These are phyloP conservation scores for Citrullus amarus DNA, from an alignment of 306 rosid species.

Conservation along the genomic window DNA sequence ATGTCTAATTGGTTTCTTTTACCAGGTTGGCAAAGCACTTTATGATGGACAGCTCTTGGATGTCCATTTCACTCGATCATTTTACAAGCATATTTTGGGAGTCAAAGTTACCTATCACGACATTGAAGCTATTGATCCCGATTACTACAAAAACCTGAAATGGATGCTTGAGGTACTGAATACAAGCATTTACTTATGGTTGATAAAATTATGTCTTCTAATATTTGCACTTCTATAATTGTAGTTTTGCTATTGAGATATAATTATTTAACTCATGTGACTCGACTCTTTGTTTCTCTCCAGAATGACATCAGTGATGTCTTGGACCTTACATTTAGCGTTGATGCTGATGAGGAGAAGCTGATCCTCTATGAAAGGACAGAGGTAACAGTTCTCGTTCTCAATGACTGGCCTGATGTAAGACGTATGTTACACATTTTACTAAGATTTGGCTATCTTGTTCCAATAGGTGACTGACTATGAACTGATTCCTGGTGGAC, in stretches of 20 bases:
- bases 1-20: slow-evolving; percentile 15
- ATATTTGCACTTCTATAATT: background rate
- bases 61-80: slow-evolving; percentile 94
- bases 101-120: slow-evolving; percentile 92
- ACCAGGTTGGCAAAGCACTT: slow-evolving; percentile 92
- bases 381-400: slow-evolving; percentile 34
- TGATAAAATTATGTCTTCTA: slow-evolving; percentile 8
- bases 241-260: background rate
- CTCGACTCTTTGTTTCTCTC: slow-evolving; percentile 10
- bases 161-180: slow-evolving; percentile 90
- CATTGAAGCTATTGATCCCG: slow-evolving; percentile 97
- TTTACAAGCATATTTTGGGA: slow-evolving; percentile 87
- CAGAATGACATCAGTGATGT: slow-evolving; percentile 84
- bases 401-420: background rate
- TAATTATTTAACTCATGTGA: background rate
- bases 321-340: slow-evolving; percentile 87
- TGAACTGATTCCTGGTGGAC: slow-evolving; percentile 91
- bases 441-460: background rate
- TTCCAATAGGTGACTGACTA: slow-evolving; percentile 75
- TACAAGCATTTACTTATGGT: background rate
- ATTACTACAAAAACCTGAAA: slow-evolving; percentile 69
- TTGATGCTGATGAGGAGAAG: slow-evolving; percentile 96
- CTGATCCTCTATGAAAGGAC: slow-evolving; percentile 79
- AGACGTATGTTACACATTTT: background rate
- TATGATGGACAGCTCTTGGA: slow-evolving; percentile 93